phyloP scores from a whole-genome alignment of 805 yeast species.

The Lachancea waltii region DNA sequence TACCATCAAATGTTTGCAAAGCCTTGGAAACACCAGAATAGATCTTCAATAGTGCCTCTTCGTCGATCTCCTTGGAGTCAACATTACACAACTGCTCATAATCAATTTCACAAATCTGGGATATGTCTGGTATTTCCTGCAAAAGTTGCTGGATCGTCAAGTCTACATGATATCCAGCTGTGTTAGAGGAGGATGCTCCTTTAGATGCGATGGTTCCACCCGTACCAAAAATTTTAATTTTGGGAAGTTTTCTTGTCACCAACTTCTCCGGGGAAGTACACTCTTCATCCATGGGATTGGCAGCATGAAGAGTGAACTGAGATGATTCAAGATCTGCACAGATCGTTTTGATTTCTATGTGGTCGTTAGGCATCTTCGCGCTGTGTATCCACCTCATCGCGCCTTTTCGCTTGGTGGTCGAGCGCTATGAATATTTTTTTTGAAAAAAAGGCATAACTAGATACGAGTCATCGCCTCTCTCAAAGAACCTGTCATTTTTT shows the following conservation, averaged over 20 bases:
- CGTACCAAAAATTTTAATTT: conserved; percentile 47
- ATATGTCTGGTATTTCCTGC: conserved; percentile 49
- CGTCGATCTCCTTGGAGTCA: conserved; percentile 53
- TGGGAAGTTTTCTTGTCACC: conserved; percentile 24
- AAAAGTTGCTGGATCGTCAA: conserved; percentile 47
- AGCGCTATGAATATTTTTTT: too few species aligned
- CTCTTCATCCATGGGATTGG: not conserved
- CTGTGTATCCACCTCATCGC: too few species aligned
- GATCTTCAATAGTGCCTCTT: conserved; percentile 39
- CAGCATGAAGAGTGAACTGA: conserved; percentile 24
- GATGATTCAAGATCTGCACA: conserved; percentile 30
- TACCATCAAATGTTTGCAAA: conserved; percentile 45
- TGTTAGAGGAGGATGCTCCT: conserved; percentile 40
- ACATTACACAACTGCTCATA: conserved; percentile 58
- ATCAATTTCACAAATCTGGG: conserved; percentile 47
- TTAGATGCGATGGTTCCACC: conserved; percentile 58
- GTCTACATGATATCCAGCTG: conserved; percentile 51
- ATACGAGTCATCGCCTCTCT: too few species aligned
- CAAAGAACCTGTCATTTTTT: too few species aligned
- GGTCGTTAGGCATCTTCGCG: conserved; percentile 28
- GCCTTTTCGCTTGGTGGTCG: too few species aligned
- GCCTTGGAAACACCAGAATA: conserved; percentile 42
- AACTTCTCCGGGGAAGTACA: too few species aligned
- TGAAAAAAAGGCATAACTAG: too few species aligned
- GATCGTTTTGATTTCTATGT: conserved; percentile 30